These are phyloP conservation scores for Eutrema salsugineum DNA, from an alignment of 441 rosid genomes.

Conservation along the genomic window DNA sequence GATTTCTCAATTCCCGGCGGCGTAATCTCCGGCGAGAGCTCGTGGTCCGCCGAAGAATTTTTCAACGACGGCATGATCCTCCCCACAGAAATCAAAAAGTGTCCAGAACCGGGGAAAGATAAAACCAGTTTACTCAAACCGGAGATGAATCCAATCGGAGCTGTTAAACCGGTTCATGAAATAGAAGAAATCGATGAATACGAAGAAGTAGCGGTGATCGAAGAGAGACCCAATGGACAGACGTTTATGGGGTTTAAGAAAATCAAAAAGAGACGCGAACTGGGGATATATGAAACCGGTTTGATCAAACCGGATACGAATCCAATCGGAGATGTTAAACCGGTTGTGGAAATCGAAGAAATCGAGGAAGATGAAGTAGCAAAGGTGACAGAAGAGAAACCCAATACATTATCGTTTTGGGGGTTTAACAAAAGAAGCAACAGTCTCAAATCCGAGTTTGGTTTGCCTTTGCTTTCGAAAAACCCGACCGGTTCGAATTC, in stretches of 20 bases:
- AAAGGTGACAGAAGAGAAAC: conserved; percentile 35
- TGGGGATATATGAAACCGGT: too few relatives aligned
- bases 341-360: conserved; percentile 11
- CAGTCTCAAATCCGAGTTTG: conserved; percentile 24
- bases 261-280: too few relatives aligned
- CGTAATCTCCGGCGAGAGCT: conserved; percentile 29
- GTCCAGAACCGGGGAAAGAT: conserved; percentile 1
- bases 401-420: conserved; percentile 60
- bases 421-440: conserved; percentile 56
- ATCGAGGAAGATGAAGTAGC: conserved; percentile 30
- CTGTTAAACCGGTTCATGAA: conserved; percentile 4
- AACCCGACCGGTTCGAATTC: conserved; percentile 45
- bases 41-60: conserved; percentile 75
- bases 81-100: conserved; percentile 59
- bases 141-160: not conserved
- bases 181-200: not conserved
- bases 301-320: not conserved
- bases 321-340: conserved; percentile 2
- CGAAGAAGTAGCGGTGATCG: conserved; percentile 23
- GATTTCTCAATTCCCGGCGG: conserved; percentile 39
- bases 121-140: not conserved
- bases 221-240: conserved; percentile 43
- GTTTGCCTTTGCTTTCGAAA: conserved; percentile 55
- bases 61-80: conserved; percentile 72
- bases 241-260: conserved; percentile 24